Conservation (phyloP, 2,329 filamentous ascomycete genomes). For the Penicillium sclerotigenum region DNA sequence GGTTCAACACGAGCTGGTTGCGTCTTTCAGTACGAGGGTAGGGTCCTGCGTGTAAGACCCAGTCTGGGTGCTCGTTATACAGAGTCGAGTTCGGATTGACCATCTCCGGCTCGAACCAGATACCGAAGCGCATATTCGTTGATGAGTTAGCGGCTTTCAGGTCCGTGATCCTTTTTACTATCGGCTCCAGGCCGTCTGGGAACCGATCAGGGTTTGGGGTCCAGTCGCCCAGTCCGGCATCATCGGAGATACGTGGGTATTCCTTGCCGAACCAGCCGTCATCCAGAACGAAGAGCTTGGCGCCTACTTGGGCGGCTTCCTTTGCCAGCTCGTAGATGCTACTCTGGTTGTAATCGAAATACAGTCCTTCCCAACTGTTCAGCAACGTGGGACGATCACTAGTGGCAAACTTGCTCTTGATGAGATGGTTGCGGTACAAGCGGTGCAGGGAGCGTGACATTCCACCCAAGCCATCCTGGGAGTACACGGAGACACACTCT, state of each 20-base stretch:
- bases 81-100: constrained; percentile 61
- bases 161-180: constrained; percentile 52
- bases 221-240: constrained; percentile 63
- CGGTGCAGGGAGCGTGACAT: constrained; percentile 63
- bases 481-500: constrained; percentile 62
- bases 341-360: constrained; percentile 57
- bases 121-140: constrained; percentile 56
- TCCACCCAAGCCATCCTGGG: constrained; percentile 55
- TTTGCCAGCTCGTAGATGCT: constrained; percentile 55
- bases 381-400: constrained; percentile 55
- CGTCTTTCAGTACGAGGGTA: constrained; percentile 57
- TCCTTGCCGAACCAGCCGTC: constrained; percentile 67
- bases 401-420: constrained; percentile 54
- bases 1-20: constrained; percentile 60
- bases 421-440: constrained; percentile 60
- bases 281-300: constrained; percentile 63
- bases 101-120: constrained; percentile 70
- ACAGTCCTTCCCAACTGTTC: constrained; percentile 65
- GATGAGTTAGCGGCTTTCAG: constrained; percentile 50
- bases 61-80: constrained; percentile 62
- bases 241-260: constrained; percentile 58
- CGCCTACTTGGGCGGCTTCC: constrained; percentile 57
- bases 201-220: constrained; percentile 57
- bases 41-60: constrained; percentile 57
- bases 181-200: constrained; percentile 53